Evolutionary conservation across 495 filamentous ascomycete genomes (phyloP), one percentile per base, ranked within the genome.

Genomic region (Neurospora hispaniola): DNA sequence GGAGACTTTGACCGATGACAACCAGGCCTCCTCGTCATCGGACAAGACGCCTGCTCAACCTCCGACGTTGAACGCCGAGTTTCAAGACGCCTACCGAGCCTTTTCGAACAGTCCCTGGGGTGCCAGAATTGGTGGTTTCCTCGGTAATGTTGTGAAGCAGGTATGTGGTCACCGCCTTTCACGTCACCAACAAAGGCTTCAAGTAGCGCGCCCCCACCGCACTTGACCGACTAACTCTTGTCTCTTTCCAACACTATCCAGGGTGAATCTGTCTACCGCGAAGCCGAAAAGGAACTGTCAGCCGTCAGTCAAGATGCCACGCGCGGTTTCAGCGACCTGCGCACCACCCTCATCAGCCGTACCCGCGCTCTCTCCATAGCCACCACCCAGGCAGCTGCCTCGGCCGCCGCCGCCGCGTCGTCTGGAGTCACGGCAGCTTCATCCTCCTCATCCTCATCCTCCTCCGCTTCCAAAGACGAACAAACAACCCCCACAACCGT

Each of bases 71-170:
- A 97, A 97, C 81, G 86, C 87, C 78, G 96, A 99, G 78, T 86
- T 99, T 73, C 92, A 97, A 82, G 93, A 98, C 82, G 95, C 95
- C 20, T 98, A 98, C 84, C 93, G 92, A 75, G 94, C 94, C 39
- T 92, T 98, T 79, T 95, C 93, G 38, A 88, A 88, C 73, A 96
- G 92, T 76, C 93, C 93, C 27, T 98, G 96, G 96, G 96, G 94
- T 42, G 89, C 90, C 23, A 88, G 88, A 76, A 89, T 99, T 46
- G 95, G 95, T 35, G 94, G 93, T 42, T 93, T 96, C 79, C 90
- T 96, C 78, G 91, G 91, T 71, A 94, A 88, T 79, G 95, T 97
- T 38, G 93, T 92, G 81, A 97, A 97, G 82, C 91, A 92, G 87
- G 90, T 92, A 81, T 62, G 80, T 66, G 66, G 16, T 62, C 70